Conservation (phyloP, 306 rosid genomes). For the Trifolium dubium region DNA sequence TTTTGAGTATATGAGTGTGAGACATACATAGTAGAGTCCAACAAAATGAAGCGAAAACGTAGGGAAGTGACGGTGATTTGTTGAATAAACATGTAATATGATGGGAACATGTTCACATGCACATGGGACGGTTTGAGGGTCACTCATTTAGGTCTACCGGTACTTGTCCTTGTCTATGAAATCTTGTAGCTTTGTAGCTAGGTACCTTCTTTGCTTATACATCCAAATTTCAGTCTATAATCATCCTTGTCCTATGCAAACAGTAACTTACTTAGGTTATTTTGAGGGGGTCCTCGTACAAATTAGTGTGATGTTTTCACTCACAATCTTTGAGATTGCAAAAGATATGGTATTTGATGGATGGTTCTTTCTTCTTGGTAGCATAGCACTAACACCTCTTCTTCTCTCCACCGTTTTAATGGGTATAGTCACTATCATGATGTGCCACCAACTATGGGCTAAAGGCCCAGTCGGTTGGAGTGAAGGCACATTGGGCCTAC, state of each 20-base stretch:
- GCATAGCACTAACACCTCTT: not conserved
- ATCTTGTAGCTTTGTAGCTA: not conserved
- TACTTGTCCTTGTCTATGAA: slow-evolving; percentile 57
- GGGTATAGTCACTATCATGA: slow-evolving; percentile 59
- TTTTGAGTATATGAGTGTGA: not conserved
- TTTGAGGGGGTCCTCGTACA: slow-evolving; percentile 34
- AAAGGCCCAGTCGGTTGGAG: slow-evolving; percentile 65
- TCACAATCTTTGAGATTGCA: slow-evolving; percentile 51
- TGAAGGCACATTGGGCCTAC: slow-evolving; percentile 49
- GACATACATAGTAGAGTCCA: not conserved
- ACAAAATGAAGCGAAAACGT: slow-evolving; percentile 36
- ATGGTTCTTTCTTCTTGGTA: too few relatives aligned
- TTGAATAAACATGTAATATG: slow-evolving; percentile 45
- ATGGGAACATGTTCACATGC: slow-evolving; percentile 76
- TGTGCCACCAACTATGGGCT: slow-evolving; percentile 59
- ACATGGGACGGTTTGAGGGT: slow-evolving; percentile 80
- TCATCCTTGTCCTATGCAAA: slow-evolving; percentile 25
- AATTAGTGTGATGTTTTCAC: slow-evolving; percentile 29
- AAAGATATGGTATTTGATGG: slow-evolving; percentile 45
- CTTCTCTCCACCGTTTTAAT: slow-evolving; percentile 38
- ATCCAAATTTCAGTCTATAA: not conserved
- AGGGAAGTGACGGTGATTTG: slow-evolving; percentile 31
- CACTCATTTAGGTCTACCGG: slow-evolving; percentile 65
- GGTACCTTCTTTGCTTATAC: slow-evolving; percentile 1
- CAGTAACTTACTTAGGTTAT: slow-evolving; percentile 12